Evolutionary conservation across 352 stramenopile genomes (phyloP).

Genomic region (Phytophthora syringae): DNA sequence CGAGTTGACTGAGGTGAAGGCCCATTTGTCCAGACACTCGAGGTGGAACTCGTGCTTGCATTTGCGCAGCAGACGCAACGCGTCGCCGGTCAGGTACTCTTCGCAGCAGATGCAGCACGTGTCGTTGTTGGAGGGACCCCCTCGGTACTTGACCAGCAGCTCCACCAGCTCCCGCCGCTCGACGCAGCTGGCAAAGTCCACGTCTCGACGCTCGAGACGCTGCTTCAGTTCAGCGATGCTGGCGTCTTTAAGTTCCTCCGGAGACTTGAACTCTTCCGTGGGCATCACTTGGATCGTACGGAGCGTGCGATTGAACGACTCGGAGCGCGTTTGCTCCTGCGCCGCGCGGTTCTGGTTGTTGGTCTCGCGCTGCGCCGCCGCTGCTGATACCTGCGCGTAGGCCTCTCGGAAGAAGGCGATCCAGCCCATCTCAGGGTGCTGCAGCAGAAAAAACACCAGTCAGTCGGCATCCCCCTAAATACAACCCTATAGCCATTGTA

Average conservation of each 20-base stretch:
- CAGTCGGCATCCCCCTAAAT: too few relatives aligned
- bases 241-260: slow-evolving; percentile 56
- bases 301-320: slow-evolving; percentile 77
- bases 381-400: slow-evolving; percentile 47
- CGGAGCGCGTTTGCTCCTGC: slow-evolving; percentile 45
- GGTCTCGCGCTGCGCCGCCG: slow-evolving; percentile 42
- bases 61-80: slow-evolving; percentile 76
- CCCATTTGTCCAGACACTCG: slow-evolving; percentile 91
- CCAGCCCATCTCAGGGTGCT: slow-evolving; percentile 68
- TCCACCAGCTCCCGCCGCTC: slow-evolving; percentile 79
- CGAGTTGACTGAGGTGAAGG: slow-evolving; percentile 77
- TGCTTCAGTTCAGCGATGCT: slow-evolving; percentile 79
- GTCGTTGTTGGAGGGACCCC: slow-evolving; percentile 83
- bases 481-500: too few relatives aligned
- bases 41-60: slow-evolving; percentile 91
- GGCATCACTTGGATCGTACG: slow-evolving; percentile 84
- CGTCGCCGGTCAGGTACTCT: slow-evolving; percentile 80
- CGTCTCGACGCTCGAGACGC: slow-evolving; percentile 69
- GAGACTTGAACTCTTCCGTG: slow-evolving; percentile 78
- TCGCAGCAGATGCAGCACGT: slow-evolving; percentile 91
- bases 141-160: slow-evolving; percentile 72
- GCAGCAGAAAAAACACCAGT: slow-evolving; percentile 1
- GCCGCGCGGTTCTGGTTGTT: slow-evolving; percentile 43
- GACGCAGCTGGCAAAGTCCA: slow-evolving; percentile 65
- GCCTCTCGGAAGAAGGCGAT: slow-evolving; percentile 63